phyloP scores from a whole-genome alignment of 108 stramenopile species.

The Skeletonema grethae region DNA sequence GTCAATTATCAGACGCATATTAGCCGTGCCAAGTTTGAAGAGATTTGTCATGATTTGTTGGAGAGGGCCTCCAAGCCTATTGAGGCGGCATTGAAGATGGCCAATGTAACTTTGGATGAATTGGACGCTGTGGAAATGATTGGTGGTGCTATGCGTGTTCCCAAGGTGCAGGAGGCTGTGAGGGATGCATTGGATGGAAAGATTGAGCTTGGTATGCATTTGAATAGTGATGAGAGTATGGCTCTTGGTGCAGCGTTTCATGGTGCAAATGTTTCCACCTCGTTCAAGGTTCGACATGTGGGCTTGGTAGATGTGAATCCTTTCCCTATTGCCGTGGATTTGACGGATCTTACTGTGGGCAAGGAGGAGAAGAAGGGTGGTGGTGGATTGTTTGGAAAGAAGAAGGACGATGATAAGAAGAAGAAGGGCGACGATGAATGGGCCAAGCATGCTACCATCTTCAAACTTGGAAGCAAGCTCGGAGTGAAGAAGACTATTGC shows the following conservation, averaged over 20 bases:
- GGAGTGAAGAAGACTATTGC: conserved; percentile 95
- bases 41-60: conserved; percentile 80
- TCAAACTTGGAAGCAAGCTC: conserved; percentile 79
- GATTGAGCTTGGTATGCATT: conserved; percentile 93
- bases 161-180: conserved; percentile 89
- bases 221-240: conserved; percentile 99
- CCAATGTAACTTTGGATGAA: conserved; percentile 87
- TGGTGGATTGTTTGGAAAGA: conserved; percentile 56
- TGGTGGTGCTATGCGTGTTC: conserved; percentile 98
- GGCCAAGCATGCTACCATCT: conserved; percentile 90
- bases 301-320: conserved; percentile 92
- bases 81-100: conserved; percentile 64
- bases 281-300: conserved; percentile 97
- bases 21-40: conserved; percentile 89
- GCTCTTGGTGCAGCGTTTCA: conserved; percentile 98
- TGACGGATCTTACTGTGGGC: conserved; percentile 59
- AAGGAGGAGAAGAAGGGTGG: conserved; percentile 37
- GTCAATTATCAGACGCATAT: conserved; percentile 83
- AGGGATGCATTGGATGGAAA: conserved; percentile 48
- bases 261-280: conserved; percentile 95
- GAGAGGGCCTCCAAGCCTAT: conserved; percentile 86
- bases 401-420: conserved; percentile 55
- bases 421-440: conserved; percentile 55
- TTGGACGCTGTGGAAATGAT: conserved; percentile 95
- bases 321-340: conserved; percentile 78